Evolutionary conservation across 306 rosid species (phyloP).

Genomic region (Begonia loranthoides): DNA sequence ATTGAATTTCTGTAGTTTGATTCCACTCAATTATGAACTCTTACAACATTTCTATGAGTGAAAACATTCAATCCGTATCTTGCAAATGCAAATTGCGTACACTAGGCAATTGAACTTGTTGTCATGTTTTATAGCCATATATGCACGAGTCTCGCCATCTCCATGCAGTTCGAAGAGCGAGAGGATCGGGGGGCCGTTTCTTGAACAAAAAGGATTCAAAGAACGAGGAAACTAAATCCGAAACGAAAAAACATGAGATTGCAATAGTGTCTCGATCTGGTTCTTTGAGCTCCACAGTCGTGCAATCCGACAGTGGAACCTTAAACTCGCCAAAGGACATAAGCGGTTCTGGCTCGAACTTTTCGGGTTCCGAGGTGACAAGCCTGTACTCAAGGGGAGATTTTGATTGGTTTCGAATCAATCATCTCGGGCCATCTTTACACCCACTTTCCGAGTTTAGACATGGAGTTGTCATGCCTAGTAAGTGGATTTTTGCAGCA

Average conservation of each 20-base stretch:
- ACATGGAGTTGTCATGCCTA: slow-evolving; percentile 42
- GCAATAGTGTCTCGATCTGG: slow-evolving; percentile 25
- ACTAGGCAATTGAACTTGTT: neutral
- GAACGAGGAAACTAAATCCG: slow-evolving; percentile 14
- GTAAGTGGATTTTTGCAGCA: slow-evolving; percentile 66
- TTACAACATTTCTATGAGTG: too few species aligned
- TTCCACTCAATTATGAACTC: neutral
- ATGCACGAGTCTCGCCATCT: slow-evolving; percentile 96
- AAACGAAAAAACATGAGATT: slow-evolving; percentile 20
- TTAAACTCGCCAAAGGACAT: slow-evolving; percentile 57
- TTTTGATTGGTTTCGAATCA: slow-evolving; percentile 30
- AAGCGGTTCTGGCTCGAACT: slow-evolving; percentile 39
- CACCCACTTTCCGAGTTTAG: slow-evolving; percentile 43
- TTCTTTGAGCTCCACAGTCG: slow-evolving; percentile 54
- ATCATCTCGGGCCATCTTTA: slow-evolving; percentile 30
- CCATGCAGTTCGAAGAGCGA: slow-evolving; percentile 87
- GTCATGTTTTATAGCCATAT: slow-evolving; percentile 52
- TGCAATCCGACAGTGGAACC: slow-evolving; percentile 61
- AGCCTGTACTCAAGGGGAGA: slow-evolving; percentile 46
- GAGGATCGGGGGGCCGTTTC: slow-evolving; percentile 94
- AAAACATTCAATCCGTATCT: neutral
- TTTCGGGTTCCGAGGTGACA: slow-evolving; percentile 71
- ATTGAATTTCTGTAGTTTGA: neutral
- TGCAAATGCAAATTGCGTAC: neutral
- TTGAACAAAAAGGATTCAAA: slow-evolving; percentile 39